Evolutionary conservation across 768 basidiomycete genomes (phyloP).

Genomic region (Hysterangium stoloniferum): DNA sequence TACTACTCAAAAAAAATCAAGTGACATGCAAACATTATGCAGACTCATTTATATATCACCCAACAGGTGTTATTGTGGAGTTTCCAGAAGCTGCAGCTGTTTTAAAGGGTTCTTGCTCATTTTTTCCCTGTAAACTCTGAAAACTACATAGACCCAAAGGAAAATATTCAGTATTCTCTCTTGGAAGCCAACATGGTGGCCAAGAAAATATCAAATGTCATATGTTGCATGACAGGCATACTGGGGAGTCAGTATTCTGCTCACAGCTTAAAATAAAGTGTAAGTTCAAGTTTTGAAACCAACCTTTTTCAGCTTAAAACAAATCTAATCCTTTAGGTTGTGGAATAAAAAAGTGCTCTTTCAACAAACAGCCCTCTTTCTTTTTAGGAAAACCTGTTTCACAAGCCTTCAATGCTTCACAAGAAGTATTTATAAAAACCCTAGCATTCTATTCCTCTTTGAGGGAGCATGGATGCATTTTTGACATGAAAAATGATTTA

Average conservation of each 20-base stretch:
- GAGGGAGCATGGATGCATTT: slow-evolving; percentile 16
- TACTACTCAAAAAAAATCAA: neutral
- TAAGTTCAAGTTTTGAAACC: neutral
- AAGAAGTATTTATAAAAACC: slow-evolving; percentile 19
- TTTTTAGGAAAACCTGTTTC: neutral
- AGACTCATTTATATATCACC: slow-evolving; percentile 1
- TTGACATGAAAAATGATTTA: slow-evolving; percentile 7
- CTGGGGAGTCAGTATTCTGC: neutral
- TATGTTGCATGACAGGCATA: neutral
- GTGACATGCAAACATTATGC: neutral
- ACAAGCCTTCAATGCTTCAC: neutral
- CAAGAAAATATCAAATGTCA: neutral
- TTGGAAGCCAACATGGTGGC: neutral
- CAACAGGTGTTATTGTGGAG: slow-evolving; percentile 4
- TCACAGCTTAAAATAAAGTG: neutral
- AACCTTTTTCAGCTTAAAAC: neutral
- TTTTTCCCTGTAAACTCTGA: neutral
- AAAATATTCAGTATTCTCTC: slow-evolving; percentile 8
- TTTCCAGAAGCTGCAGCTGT: slow-evolving; percentile 4
- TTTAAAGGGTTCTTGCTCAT: neutral
- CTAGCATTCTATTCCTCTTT: slow-evolving; percentile 19
- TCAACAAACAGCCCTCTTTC: neutral
- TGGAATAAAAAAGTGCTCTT: slow-evolving; percentile 5
- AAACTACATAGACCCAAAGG: neutral
- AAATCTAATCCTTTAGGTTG: neutral